Conservation (phyloP, 192 early-diverging fungal genomes). For the Podila verticillata region DNA sequence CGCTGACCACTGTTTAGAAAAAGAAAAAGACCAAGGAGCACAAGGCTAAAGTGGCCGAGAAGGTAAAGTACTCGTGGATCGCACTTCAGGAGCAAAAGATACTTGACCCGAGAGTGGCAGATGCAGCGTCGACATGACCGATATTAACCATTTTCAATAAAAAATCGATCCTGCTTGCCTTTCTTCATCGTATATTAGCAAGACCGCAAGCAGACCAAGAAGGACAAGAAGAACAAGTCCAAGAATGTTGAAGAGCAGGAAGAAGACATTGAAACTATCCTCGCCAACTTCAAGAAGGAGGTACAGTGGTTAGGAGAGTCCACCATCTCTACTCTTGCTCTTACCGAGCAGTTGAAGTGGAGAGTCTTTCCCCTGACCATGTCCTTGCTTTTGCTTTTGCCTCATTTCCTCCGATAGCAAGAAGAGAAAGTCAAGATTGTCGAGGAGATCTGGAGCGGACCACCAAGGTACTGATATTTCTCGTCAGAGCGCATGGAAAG, state of each 20-base stretch:
- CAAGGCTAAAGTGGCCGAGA: slow-evolving; percentile 55
- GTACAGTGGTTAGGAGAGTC: slow-evolving; percentile 7
- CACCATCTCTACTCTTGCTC: too few species aligned
- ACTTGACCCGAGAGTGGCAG: background rate
- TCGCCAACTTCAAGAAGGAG: slow-evolving; percentile 66
- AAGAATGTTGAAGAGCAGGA: slow-evolving; percentile 63
- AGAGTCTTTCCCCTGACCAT: slow-evolving; percentile 4
- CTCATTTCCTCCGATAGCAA: slow-evolving; percentile 39
- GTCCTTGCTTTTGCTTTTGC: background rate
- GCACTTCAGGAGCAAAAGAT: background rate
- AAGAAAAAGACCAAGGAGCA: slow-evolving; percentile 62
- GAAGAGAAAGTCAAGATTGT: slow-evolving; percentile 61
- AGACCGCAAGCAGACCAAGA: slow-evolving; percentile 53
- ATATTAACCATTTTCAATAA: background rate
- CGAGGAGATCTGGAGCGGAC: slow-evolving; percentile 62
- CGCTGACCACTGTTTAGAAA: slow-evolving; percentile 38
- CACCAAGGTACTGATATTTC: slow-evolving; percentile 36
- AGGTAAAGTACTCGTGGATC: slow-evolving; percentile 20
- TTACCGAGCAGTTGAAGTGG: background rate
- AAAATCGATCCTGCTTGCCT: background rate
- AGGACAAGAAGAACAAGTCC: slow-evolving; percentile 56
- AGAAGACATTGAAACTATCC: slow-evolving; percentile 75
- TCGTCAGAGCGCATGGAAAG: background rate
- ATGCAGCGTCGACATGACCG: background rate
- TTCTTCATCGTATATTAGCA: slow-evolving; percentile 13